phyloP scores from a whole-genome alignment of 805 yeast genomes.

The Wickerhamiella azyma region DNA sequence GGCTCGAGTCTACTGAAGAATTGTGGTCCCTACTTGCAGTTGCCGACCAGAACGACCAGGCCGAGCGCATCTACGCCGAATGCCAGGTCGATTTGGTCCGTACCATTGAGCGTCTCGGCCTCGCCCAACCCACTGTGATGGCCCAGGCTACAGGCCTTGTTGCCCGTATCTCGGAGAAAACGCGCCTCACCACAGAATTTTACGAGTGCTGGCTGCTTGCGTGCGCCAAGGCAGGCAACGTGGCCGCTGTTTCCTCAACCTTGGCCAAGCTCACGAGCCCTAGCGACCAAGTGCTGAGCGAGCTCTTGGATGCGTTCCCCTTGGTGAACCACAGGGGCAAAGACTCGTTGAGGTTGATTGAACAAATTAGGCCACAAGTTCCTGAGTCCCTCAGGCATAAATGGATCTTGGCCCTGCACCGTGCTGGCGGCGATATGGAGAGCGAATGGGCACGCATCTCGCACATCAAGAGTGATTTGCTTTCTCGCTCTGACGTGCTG shows the following conservation, averaged over 20 bases:
- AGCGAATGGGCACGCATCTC: constrained; percentile 16
- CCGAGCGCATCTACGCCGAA: constrained; percentile 14
- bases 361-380: neutral
- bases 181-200: constrained; percentile 15
- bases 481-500: constrained; percentile 2
- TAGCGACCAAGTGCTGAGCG: constrained; percentile 6
- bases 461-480: neutral
- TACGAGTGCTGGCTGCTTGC: constrained; percentile 16
- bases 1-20: constrained; percentile 17
- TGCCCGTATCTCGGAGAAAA: constrained; percentile 14
- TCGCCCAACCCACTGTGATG: constrained; percentile 13
- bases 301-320: constrained; percentile 20
- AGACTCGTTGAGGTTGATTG: neutral
- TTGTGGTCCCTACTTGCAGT: constrained; percentile 18
- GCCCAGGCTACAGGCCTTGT: constrained; percentile 21
- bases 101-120: constrained; percentile 1
- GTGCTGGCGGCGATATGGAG: constrained; percentile 15
- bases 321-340: constrained; percentile 11
- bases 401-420: constrained; percentile 20
- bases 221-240: constrained; percentile 20
- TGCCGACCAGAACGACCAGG: constrained; percentile 13
- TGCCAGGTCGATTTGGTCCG: constrained; percentile 18
- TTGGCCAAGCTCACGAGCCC: constrained; percentile 13
- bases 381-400: constrained; percentile 5
- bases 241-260: constrained; percentile 18